Base-by-base conservation (phyloP, 768 basidiomycete genomes). In the Lactarius trivialis region DNA sequence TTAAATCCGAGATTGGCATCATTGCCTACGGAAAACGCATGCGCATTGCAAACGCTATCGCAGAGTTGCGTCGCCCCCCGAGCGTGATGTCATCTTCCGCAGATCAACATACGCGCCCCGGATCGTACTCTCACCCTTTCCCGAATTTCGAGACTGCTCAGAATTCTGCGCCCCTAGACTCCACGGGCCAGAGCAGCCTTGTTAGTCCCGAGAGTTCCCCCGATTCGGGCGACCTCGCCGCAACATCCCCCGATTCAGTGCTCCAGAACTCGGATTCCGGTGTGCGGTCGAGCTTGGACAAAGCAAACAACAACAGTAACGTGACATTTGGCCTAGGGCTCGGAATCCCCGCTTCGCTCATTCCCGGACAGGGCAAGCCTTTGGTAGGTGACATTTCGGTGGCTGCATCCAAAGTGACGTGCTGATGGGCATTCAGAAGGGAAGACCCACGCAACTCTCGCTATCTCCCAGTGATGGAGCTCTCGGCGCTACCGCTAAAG, bases 1-100 rank as follows among this genome's bases (percentile, higher is more conserved):
- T 99, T 68, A 98, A 98, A 76, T 79, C 77, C 11, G 95, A 98
- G 76, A 88, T 99, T 57, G 97, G 94, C 26, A 93, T 99, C 66
- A 77, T 81, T 69, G 93, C 93, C 4, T 97, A 96, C 68, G 97
- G 97, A 14, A 97, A 97, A 72, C 91, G 97, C 19, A 81, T 92
- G 73, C 86, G 92, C 59, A 94, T 99, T 60, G 87, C 90, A 28
- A 94, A 96, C 67, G 93, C 93, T 28, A 97, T 99, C 68, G 76
- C 82, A 5, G 95, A 99, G 60, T 82, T 99, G 6, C 85, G 87
- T 28, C 82, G 85, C 3, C 86, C 89, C 0, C 83, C 86, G 0
- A 84, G 85, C 0, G 76, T 89, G 52, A 68, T 79, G 55, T 78
- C 81, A 60, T 71, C 54, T 67, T 64, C 71, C 15, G 66, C 59